These are phyloP conservation scores for Mycocentrospora acerina DNA, from an alignment of 2,329 filamentous ascomycete genomes.

Conservation along the genomic window DNA sequence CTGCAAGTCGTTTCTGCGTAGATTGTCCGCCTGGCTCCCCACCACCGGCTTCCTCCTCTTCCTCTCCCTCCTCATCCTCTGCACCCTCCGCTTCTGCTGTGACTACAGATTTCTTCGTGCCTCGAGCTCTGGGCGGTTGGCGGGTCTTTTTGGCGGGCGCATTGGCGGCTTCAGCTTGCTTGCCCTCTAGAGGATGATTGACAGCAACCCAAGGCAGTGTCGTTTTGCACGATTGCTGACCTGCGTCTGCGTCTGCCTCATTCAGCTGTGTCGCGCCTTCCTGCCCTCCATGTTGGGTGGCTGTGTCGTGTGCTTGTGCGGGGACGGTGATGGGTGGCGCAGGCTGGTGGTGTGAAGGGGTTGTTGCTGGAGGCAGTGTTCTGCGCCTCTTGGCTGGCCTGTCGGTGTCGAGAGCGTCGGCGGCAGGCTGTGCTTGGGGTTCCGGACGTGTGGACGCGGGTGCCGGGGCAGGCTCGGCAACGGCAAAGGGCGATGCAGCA, in stretches of 20 bases:
- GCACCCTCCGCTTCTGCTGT: conserved; percentile 3
- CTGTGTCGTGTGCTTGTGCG: not conserved
- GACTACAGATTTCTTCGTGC: conserved; percentile 5
- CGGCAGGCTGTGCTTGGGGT: not conserved
- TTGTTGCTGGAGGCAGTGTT: conserved; percentile 12
- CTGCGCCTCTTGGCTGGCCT: conserved; percentile 26
- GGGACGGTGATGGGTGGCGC: not conserved
- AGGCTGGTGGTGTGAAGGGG: not conserved
- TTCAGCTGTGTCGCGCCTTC: not conserved
- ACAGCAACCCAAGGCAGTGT: conserved; percentile 33
- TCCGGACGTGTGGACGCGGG: conserved; percentile 5
- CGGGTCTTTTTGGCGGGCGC: conserved; percentile 14
- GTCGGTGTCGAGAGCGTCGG: conserved; percentile 9
- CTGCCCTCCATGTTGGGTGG: not conserved
- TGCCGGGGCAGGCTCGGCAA: not conserved
- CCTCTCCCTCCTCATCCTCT: conserved; percentile 5
- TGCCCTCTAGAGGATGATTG: conserved; percentile 22
- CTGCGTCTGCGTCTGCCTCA: conserved; percentile 4
- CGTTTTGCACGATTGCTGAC: conserved; percentile 9
- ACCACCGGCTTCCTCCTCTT: conserved; percentile 10
- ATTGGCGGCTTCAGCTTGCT: conserved; percentile 6
- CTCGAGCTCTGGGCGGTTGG: conserved; percentile 14
- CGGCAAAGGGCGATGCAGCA: not conserved
- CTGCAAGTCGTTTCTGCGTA: conserved; percentile 9
- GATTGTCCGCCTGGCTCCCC: conserved; percentile 14